Base-by-base conservation (phyloP, 2,329 filamentous ascomycete species). In the Aspergillus sp. region DNA sequence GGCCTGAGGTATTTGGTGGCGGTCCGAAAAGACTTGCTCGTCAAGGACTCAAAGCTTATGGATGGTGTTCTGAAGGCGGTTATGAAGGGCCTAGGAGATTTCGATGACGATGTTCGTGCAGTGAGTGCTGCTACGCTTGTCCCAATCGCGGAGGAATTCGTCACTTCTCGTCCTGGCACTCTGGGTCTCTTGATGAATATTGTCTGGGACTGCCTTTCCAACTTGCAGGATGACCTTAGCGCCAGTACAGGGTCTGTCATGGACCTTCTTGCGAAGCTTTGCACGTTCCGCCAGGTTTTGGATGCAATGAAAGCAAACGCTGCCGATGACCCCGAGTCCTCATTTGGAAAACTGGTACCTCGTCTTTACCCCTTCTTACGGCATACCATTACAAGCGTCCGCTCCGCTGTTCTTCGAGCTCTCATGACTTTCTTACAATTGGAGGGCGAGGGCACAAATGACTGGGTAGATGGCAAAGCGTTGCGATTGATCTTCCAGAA, bases 221-320 rank as follows among this genome's bases (percentile, higher is more conserved):
- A 95, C 62, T 75, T 98, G n/a, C 90, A 91, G 52, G 93, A 98
- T 62, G 93, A 98, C 61, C 76, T 98, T 12, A 97, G 90, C 64
- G 93, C 93, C 4, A 97, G 93, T 64, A 98, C 94, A 7, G 93
- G 93, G 38, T 94, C 90, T 44, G 95, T 98, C 43, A 98, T 98
- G 94, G 94, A 98, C 65, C 79, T 98, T 33, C 77, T 98, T 12
- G 93, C 94, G 10, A 97, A 93, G 47, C 81, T 98, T 2, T 98
- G 93, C 71, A 86, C 90, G 50, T 98, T 96, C 71, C 88, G 88
- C 0, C 82, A 95, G 69, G 91, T 97, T 6, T 72, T 98, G 29
- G 83, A 91, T 48, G 87, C 91, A 10, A 98, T 98, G 93, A 95
- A 95, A 68, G 73, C 75, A 28, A 95, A 94, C 44, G 91, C 91